A percentile compares a stretch with the other conserved stretches of the same genome.
phyloP scores from a whole-genome alignment of 768 basidiomycete genomes.

The Boletus speciosus region DNA sequence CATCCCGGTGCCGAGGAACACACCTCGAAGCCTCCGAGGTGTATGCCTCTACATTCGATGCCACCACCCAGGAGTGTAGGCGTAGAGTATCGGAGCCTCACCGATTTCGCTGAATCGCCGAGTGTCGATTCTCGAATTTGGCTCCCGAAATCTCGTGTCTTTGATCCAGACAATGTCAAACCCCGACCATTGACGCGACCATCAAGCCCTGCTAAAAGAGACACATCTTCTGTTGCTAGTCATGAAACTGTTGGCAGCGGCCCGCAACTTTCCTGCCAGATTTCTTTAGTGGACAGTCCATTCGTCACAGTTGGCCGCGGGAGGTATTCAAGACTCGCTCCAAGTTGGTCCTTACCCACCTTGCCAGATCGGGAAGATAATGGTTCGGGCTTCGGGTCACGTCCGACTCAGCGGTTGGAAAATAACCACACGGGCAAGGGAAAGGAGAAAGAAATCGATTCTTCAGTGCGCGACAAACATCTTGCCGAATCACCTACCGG shows the following conservation, averaged over 20 bases:
- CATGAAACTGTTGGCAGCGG: not conserved
- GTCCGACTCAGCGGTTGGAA: not conserved
- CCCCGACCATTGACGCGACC: conserved; percentile 19
- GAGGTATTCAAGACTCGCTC: conserved; percentile 14
- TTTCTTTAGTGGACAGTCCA: conserved; percentile 3
- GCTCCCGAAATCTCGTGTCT: conserved; percentile 22
- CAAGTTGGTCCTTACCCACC: conserved; percentile 19
- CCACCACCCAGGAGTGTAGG: conserved; percentile 11
- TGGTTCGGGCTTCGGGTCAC: not conserved
- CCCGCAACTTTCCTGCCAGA: not conserved
- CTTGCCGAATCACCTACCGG: conserved; percentile 1
- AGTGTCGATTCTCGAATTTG: conserved; percentile 27
- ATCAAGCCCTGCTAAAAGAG: conserved; percentile 20
- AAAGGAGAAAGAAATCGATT: not conserved
- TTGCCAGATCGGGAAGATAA: conserved; percentile 4
- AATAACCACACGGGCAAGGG: not conserved
- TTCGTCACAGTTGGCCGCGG: conserved; percentile 23
- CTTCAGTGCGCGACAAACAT: not conserved
- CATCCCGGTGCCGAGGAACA: conserved; percentile 11
- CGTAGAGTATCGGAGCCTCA: conserved; percentile 19
- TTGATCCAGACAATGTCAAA: conserved; percentile 28
- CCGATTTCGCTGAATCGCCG: conserved; percentile 12
- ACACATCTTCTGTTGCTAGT: not conserved
- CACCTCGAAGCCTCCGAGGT: conserved; percentile 1
- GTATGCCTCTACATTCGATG: conserved; percentile 6